Evolutionary conservation across 495 filamentous ascomycete genomes (phyloP), one percentile per base, ranked within the genome.

Genomic region (Beverwykella pulmonaria): DNA sequence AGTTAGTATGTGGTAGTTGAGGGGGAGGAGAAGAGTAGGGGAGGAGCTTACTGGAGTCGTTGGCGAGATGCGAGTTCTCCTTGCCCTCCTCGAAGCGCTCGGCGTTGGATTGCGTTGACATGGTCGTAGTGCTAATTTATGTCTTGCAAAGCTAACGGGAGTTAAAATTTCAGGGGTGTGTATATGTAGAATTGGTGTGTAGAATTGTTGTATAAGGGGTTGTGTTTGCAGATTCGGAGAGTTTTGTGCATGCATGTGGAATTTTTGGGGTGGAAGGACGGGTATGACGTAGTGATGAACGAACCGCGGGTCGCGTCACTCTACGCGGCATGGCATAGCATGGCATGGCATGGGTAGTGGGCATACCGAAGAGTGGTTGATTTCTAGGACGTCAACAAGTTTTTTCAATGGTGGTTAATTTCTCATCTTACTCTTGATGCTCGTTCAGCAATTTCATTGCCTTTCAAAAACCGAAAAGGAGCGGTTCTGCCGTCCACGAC

Each of bases 41-140:
- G 47, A 20, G 53, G 4, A n/a, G 59, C 79, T 29, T 79, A 90
- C 89, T 93, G 19, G 90, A 87, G 69, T 93, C 91, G 59, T 85
- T 83, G 36, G 84, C 81, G 30, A 81, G 77, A 74, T 95, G 90
- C 68, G 87, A 87, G 64, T 87, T 76, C 19, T 79, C 69, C 70
- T 84, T 75, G 27, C 90, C 90, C 77, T 93, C 88, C 50, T 90
- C 77, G 79, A 83, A 93, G 49, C 86, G 78, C 46, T 82, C 76
- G 1, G 74, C 76, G 72, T 75, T 82, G 36, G 57, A 61, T 17
- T 48, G 26, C 22, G 48, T 55, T 9, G 64, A 61, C 64, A 67
- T 67, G n/a, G 50, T 29, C 17, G 48, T 23, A 4, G 19, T 2
- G 3, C 10, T 29, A 6, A 6, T 3, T 48, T 5, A n/a, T 48